A percentile compares a stretch with the other conserved stretches of the same genome.
Evolutionary conservation across 139 green algal genomes (phyloP).

Genomic region (Edaphochlamys debaryana): DNA sequence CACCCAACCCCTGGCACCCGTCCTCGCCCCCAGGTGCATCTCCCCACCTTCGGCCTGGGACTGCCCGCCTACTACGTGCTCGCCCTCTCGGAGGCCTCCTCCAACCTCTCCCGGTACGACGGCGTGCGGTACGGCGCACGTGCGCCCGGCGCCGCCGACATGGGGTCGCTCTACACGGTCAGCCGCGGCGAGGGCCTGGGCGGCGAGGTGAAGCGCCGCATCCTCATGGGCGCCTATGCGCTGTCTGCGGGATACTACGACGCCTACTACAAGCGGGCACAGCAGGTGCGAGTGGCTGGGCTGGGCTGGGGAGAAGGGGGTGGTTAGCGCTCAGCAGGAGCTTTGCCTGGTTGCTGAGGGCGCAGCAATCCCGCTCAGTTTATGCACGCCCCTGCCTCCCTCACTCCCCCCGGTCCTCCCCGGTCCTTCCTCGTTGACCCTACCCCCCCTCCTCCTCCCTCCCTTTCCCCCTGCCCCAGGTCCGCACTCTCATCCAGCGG

Average conservation of each 20-base stretch:
- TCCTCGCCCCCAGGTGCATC: slow-evolving; percentile 65
- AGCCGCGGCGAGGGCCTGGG: slow-evolving; percentile 80
- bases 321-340: no score
- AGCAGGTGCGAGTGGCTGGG: slow-evolving; percentile 73
- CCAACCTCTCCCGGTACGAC: slow-evolving; percentile 97
- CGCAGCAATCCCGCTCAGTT: no score
- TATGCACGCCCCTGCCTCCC: no score
- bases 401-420: no score
- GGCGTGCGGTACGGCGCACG: slow-evolving; percentile 89
- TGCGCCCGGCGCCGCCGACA: slow-evolving; percentile 34
- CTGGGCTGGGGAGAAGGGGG: not conserved
- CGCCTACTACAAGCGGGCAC: slow-evolving; percentile 96
- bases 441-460: not conserved
- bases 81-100: slow-evolving; percentile 90
- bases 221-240: slow-evolving; percentile 98
- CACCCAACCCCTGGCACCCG: not conserved
- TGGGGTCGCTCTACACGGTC: slow-evolving; percentile 71
- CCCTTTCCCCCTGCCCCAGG: slow-evolving; percentile 62
- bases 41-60: slow-evolving; percentile 81
- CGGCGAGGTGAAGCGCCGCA: slow-evolving; percentile 92
- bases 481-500: slow-evolving; percentile 86
- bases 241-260: slow-evolving; percentile 96
- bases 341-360: no score
- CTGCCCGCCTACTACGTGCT: slow-evolving; percentile 98
- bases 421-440: not conserved